phyloP scores from a whole-genome alignment of 176 grass and related monocot species.

The Aegilops speltoides region DNA sequence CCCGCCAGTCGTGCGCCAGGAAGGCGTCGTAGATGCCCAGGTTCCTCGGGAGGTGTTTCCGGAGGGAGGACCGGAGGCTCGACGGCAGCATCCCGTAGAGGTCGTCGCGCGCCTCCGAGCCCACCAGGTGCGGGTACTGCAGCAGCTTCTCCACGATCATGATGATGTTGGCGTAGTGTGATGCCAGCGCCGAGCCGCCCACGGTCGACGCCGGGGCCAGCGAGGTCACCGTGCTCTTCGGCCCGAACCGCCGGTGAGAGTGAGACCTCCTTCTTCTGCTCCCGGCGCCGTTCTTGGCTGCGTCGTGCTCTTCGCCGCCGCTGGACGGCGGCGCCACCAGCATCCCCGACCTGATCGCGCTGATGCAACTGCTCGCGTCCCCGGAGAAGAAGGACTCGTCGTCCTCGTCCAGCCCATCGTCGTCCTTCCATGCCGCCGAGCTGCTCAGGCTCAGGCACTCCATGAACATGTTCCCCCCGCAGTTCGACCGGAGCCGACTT shows the following conservation, averaged over 20 bases:
- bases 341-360: conserved; percentile 54
- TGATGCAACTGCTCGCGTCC: conserved; percentile 56
- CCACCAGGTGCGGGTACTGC: conserved; percentile 84
- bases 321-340: conserved; percentile 47
- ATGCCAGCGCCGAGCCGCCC: conserved; percentile 73
- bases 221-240: conserved; percentile 68
- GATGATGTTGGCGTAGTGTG: conserved; percentile 88
- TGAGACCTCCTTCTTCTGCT: conserved; percentile 3
- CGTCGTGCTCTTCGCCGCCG: conserved; percentile 34
- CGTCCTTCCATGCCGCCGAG: conserved; percentile 46
- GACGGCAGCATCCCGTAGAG: conserved; percentile 96
- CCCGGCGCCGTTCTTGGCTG: conserved; percentile 16
- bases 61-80: conserved; percentile 45
- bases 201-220: conserved; percentile 67
- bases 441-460: conserved; percentile 80
- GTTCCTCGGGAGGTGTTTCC: conserved; percentile 55
- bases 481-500: conserved; percentile 42
- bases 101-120: conserved; percentile 89
- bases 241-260: conserved; percentile 39
- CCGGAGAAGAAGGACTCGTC: conserved; percentile 48
- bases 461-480: conserved; percentile 75
- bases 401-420: conserved; percentile 37
- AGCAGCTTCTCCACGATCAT: conserved; percentile 94
- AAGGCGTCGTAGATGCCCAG: conserved; percentile 86
- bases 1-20: conserved; percentile 92